phyloP scores from a whole-genome alignment of 2,329 filamentous ascomycete genomes.

The Arthrobotrys conoides region DNA sequence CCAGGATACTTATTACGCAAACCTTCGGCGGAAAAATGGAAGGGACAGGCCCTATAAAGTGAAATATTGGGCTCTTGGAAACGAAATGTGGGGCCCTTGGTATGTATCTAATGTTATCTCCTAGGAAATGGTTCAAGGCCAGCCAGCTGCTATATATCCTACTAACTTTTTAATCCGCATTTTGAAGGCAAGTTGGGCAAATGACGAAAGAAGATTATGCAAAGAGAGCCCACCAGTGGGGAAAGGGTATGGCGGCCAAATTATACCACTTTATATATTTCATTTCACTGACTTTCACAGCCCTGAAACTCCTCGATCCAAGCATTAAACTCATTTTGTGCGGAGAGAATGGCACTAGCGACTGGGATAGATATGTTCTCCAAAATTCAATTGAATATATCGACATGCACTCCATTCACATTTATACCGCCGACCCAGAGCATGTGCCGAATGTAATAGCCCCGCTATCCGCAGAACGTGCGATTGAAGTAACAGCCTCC shows the following conservation, averaged over 20 bases:
- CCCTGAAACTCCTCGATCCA: conserved; percentile 79
- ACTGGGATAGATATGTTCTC: conserved; percentile 81
- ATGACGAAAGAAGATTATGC: conserved; percentile 79
- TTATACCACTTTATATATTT: conserved; percentile 63
- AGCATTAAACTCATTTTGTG: conserved; percentile 79
- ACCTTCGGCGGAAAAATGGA: conserved; percentile 81
- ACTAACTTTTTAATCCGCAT: background rate
- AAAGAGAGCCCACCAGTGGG: conserved; percentile 79
- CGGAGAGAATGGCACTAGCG: conserved; percentile 77
- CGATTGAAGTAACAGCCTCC: conserved; percentile 78
- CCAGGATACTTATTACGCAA: conserved; percentile 84
- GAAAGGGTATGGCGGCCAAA: conserved; percentile 68
- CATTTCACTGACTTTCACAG: conserved; percentile 41
- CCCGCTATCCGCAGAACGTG: conserved; percentile 78
- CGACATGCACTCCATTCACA: conserved; percentile 85
- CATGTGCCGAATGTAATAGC: conserved; percentile 74
- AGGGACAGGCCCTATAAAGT: conserved; percentile 81
- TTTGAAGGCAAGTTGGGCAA: conserved; percentile 73
- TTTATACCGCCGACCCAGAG: conserved; percentile 75
- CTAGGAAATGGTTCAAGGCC: too few relatives aligned
- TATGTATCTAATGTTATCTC: conserved; percentile 9
- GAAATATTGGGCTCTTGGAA: conserved; percentile 89
- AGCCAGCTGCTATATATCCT: background rate
- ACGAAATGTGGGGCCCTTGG: conserved; percentile 71
- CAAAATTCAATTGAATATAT: conserved; percentile 78